Evolutionary conservation across 108 stramenopile genomes (phyloP).

Genomic region (Pseudonitzschia multiseries): DNA sequence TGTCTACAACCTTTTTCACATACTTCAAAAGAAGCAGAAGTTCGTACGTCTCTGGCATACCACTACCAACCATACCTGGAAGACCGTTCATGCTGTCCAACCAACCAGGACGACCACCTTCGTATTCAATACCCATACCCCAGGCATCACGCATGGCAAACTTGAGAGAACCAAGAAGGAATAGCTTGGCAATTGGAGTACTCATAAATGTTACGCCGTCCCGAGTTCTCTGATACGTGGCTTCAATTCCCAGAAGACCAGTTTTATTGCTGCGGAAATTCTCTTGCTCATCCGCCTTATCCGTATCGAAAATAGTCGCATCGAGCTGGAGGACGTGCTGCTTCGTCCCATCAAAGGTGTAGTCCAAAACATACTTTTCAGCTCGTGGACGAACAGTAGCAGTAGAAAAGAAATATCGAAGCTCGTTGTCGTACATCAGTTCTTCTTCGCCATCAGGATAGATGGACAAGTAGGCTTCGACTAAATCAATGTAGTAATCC

Average conservation of each 20-base stretch:
- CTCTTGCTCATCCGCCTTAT: constrained; percentile 77
- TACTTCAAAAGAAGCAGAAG: constrained; percentile 81
- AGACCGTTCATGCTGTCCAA: constrained; percentile 98
- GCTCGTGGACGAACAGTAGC: constrained; percentile 85
- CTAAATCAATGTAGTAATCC: constrained; percentile 93
- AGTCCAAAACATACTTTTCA: constrained; percentile 85
- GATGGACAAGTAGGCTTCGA: constrained; percentile 86
- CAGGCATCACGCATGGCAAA: constrained; percentile 94
- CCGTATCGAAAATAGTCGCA: constrained; percentile 69
- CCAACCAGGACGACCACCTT: constrained; percentile 96
- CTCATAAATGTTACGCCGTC: constrained; percentile 74
- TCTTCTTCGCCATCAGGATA: constrained; percentile 92
- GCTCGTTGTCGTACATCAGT: constrained; percentile 86
- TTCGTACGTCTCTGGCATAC: constrained; percentile 93
- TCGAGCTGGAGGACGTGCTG: constrained; percentile 89
- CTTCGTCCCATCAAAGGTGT: constrained; percentile 79
- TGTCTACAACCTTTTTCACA: constrained; percentile 68
- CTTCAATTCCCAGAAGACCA: constrained; percentile 80
- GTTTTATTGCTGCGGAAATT: constrained; percentile 74
- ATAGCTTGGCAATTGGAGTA: constrained; percentile 64
- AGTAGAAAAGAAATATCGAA: constrained; percentile 90
- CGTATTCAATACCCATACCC: constrained; percentile 96
- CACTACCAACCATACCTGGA: constrained; percentile 88
- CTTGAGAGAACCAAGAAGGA: constrained; percentile 85
- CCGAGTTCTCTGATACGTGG: constrained; percentile 83